Conservation (phyloP, 2,329 filamentous ascomycete species). For the Paraconiothyrium brasiliense region DNA sequence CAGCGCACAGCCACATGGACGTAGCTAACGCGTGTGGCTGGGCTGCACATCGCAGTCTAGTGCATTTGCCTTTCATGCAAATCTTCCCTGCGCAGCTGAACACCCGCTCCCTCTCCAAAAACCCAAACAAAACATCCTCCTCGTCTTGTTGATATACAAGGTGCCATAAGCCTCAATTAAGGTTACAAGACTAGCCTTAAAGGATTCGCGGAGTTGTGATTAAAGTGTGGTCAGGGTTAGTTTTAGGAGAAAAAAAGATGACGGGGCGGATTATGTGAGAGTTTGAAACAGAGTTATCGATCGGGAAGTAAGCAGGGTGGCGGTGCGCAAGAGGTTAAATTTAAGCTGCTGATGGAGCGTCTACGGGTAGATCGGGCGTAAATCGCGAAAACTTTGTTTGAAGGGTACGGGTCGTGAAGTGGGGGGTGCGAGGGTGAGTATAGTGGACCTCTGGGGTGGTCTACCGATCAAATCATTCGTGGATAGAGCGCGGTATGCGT, state of each 20-base stretch:
- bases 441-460: no score
- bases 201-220: not conserved
- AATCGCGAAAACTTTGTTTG: no score
- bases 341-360: not conserved
- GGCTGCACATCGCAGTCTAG: not conserved
- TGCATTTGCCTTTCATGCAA: not conserved
- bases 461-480: no score
- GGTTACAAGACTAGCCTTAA: no score
- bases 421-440: no score
- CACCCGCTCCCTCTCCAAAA: not conserved
- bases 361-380: not conserved
- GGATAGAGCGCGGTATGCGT: no score
- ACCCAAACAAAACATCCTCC: no score
- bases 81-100: constrained; percentile 6
- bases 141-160: not conserved
- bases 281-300: constrained; percentile 8
- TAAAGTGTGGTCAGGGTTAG: not conserved
- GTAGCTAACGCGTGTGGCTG: not conserved
- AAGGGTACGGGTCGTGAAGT: no score
- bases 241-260: not conserved
- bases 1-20: not conserved
- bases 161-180: not conserved
- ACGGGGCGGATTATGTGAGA: not conserved
- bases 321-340: not conserved
- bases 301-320: not conserved